phyloP scores from a whole-genome alignment of 1,284 basidiomycete genomes.

The Apiotrichum laibachii region DNA sequence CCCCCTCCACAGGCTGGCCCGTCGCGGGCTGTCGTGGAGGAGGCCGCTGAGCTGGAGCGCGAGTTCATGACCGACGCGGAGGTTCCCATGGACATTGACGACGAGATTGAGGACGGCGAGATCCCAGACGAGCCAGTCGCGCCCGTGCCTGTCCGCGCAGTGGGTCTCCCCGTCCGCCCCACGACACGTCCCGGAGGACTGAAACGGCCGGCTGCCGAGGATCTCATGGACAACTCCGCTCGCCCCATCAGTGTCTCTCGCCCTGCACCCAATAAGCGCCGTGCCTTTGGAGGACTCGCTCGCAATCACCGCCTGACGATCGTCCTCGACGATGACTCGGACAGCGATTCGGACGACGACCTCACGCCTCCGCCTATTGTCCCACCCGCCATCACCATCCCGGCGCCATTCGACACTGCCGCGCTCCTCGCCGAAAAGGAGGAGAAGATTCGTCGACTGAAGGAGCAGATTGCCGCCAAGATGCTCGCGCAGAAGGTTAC shows the following conservation, averaged over 20 bases:
- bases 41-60: conserved; percentile 33
- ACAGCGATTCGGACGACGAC: conserved; percentile 26
- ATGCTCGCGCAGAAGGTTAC: conserved; percentile 23
- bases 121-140: conserved; percentile 22
- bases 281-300: conserved; percentile 28
- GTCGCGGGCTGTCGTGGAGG: conserved; percentile 24
- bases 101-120: conserved; percentile 43
- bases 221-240: conserved; percentile 33
- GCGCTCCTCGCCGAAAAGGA: conserved; percentile 33
- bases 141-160: neutral
- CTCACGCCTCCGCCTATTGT: conserved; percentile 2
- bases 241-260: conserved; percentile 14
- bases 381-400: conserved; percentile 13
- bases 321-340: conserved; percentile 31
- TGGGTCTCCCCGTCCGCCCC: neutral
- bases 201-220: conserved; percentile 42
- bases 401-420: conserved; percentile 19
- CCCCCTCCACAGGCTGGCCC: neutral
- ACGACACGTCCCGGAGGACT: conserved; percentile 20
- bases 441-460: conserved; percentile 34
- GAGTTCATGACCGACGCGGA: conserved; percentile 30
- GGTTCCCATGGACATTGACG: conserved; percentile 27
- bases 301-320: conserved; percentile 25
- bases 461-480: conserved; percentile 36
- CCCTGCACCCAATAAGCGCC: conserved; percentile 18